Conservation (phyloP, 1,284 basidiomycete species). For the Tylopilus sp. region DNA sequence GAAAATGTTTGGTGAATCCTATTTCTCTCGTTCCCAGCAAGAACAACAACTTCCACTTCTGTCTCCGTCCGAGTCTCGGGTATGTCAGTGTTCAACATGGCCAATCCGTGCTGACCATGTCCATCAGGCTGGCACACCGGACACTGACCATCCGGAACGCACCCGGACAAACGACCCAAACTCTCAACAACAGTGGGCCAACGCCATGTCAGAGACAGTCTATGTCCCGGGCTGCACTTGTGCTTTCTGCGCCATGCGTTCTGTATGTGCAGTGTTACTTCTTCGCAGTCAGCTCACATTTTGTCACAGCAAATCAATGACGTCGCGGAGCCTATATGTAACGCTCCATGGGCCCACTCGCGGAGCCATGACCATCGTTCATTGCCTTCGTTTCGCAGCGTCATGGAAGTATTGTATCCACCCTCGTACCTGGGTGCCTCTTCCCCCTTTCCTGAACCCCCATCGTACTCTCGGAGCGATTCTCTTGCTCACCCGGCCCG, state of each 20-base stretch:
- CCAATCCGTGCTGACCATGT: not conserved
- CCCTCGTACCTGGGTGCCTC: constrained; percentile 14
- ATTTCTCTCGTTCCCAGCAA: not conserved
- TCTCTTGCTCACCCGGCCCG: not conserved
- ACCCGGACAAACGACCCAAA: not conserved
- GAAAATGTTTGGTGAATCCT: not conserved
- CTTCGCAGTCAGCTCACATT: constrained; percentile 6
- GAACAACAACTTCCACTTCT: constrained; percentile 4
- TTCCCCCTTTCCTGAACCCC: constrained; percentile 18
- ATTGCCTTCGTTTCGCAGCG: constrained; percentile 22
- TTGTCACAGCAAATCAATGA: constrained; percentile 6
- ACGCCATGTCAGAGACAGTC: constrained; percentile 5
- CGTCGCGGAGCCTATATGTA: not conserved
- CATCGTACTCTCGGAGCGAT: constrained; percentile 20
- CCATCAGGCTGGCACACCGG: not conserved
- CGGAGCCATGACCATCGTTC: not conserved
- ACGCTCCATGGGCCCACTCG: not conserved
- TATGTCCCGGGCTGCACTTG: constrained; percentile 7
- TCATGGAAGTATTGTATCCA: constrained; percentile 31
- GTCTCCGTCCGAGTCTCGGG: not conserved
- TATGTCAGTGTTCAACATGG: not conserved
- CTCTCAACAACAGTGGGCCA: not conserved
- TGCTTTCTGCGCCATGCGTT: not conserved
- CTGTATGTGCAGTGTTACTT: constrained; percentile 4
- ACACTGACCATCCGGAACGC: not conserved